Percentiles rank a stretch among this genome's conserved stretches.
Evolutionary conservation across 1,284 basidiomycete species (phyloP).

Genomic region (Mycena sp.): DNA sequence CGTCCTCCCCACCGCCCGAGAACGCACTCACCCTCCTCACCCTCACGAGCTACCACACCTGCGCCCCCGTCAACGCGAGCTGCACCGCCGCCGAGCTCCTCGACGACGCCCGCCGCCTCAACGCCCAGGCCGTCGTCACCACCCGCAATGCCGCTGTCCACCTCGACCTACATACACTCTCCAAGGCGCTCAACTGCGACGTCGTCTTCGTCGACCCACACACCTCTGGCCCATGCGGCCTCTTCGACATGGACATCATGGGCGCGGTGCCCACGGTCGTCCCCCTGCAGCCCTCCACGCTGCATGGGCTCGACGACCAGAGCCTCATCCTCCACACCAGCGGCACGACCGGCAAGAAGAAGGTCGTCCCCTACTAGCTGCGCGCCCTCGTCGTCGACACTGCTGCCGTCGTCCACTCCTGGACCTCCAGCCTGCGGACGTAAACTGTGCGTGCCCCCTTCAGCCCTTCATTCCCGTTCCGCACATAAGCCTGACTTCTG

Average conservation of each 20-base stretch:
- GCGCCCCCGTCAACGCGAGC: slow-evolving; percentile 54
- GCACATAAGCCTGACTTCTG: too few species aligned
- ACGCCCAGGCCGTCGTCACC: too few species aligned
- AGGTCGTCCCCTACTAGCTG: slow-evolving; percentile 70
- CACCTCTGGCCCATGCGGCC: too few species aligned
- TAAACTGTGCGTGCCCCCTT: too few species aligned
- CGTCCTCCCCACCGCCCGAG: slow-evolving; percentile 53
- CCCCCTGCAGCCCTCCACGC: slow-evolving; percentile 38
- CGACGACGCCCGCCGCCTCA: too few species aligned
- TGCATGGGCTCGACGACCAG: slow-evolving; percentile 54
- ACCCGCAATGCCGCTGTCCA: slow-evolving; percentile 49
- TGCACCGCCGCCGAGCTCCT: slow-evolving; percentile 52
- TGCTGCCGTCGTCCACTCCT: slow-evolving; percentile 64
- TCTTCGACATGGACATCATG: too few species aligned
- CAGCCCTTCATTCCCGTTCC: too few species aligned
- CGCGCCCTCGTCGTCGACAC: slow-evolving; percentile 69
- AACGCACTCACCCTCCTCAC: slow-evolving; percentile 54
- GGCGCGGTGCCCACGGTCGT: slow-evolving; percentile 30
- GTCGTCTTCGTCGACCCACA: too few species aligned
- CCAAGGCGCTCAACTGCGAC: slow-evolving; percentile 51
- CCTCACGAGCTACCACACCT: slow-evolving; percentile 52
- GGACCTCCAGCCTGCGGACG: too few species aligned
- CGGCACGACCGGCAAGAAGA: slow-evolving; percentile 70
- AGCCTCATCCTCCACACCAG: slow-evolving; percentile 70
- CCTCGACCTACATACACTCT: slow-evolving; percentile 41